Evolutionary conservation across 2,329 filamentous ascomycete genomes (phyloP).

Genomic region (Neonectria ditissima): DNA sequence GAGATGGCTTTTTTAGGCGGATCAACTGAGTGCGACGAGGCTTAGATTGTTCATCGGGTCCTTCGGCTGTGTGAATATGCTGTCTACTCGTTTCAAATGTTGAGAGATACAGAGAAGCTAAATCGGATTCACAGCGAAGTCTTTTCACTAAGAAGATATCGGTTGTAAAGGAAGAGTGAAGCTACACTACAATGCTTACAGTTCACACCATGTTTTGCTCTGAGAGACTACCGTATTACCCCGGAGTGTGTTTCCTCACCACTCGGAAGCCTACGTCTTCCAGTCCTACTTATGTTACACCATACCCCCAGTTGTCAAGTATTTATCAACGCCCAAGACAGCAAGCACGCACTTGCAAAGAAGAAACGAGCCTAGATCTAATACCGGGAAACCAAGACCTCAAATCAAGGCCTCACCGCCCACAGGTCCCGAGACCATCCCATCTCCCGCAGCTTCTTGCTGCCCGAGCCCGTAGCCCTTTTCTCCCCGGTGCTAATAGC

Average conservation of each 20-base stretch:
- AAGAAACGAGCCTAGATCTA: constrained; percentile 5
- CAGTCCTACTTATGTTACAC: constrained; percentile 31
- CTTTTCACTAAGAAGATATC: too few relatives aligned
- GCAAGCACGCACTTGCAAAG: constrained; percentile 6
- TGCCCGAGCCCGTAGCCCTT: constrained; percentile 60
- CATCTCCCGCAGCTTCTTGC: constrained; percentile 70
- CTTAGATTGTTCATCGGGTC: too few relatives aligned
- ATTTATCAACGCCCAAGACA: constrained; percentile 29
- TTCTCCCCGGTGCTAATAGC: constrained; percentile 68
- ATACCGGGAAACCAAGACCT: constrained; percentile 43
- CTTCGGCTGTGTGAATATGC: too few relatives aligned
- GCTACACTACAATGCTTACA: background rate
- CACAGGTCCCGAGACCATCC: constrained; percentile 74
- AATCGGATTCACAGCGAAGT: too few relatives aligned
- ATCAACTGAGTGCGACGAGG: too few relatives aligned
- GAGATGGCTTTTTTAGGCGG: too few relatives aligned
- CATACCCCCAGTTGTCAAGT: constrained; percentile 16
- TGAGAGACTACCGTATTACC: constrained; percentile 1
- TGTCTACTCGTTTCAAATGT: too few relatives aligned
- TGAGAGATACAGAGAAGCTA: too few relatives aligned
- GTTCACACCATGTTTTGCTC: background rate
- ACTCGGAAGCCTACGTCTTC: constrained; percentile 11
- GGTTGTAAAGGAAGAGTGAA: too few relatives aligned
- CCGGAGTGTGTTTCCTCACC: background rate
- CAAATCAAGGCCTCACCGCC: constrained; percentile 61